Evolutionary conservation across 106 monocot species (phyloP).

Genomic region (Triglochin maritima): DNA sequence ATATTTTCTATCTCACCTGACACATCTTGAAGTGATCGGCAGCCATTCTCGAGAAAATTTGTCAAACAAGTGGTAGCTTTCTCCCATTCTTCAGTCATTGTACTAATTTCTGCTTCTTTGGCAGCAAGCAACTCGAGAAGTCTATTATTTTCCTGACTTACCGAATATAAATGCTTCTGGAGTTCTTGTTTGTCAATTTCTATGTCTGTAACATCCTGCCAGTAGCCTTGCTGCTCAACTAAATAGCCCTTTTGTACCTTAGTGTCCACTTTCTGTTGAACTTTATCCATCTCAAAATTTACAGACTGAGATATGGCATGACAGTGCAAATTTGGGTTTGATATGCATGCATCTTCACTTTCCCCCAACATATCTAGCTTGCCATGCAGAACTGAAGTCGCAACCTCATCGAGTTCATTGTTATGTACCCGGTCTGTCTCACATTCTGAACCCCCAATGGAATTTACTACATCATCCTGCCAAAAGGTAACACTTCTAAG

Average conservation of each 20-base stretch:
- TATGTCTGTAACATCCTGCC: conserved; percentile 10
- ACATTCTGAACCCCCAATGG: background rate
- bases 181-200: conserved; percentile 38
- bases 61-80: conserved; percentile 48
- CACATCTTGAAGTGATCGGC: conserved; percentile 59
- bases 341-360: conserved; percentile 8
- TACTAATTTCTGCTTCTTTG: conserved; percentile 28
- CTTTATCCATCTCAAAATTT: too few relatives aligned
- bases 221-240: too few relatives aligned
- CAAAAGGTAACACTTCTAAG: background rate
- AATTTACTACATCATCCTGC: conserved; percentile 8
- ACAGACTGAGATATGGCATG: conserved; percentile 1
- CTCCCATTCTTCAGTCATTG: conserved; percentile 54
- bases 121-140: conserved; percentile 23
- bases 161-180: conserved; percentile 10
- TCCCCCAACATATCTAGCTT: conserved; percentile 13
- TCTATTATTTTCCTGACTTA: conserved; percentile 37
- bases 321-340: conserved; percentile 4
- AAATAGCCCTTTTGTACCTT: too few relatives aligned
- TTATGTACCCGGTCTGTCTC: background rate
- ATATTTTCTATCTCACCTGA: conserved; percentile 42
- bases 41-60: conserved; percentile 49
- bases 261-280: too few relatives aligned
- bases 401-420: background rate
- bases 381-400: conserved; percentile 2